Percentiles rank a stretch among this genome's conserved stretches.
Conservation (phyloP, 495 filamentous ascomycete species). For the Lasiosphaeris hirsuta region DNA sequence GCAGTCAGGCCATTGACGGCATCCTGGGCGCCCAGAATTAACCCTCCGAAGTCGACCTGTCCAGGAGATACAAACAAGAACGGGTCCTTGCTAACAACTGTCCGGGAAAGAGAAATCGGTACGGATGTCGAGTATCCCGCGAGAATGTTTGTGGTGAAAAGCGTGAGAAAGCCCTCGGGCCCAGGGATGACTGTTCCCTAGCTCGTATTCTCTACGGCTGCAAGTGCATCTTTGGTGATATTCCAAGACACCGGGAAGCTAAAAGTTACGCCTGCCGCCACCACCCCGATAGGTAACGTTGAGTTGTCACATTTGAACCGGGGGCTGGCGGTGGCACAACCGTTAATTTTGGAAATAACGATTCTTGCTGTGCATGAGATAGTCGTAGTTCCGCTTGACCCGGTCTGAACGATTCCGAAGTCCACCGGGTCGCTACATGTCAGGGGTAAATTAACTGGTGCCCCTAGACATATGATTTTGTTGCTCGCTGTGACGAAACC, state of each 20-base stretch:
- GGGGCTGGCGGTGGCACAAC: conserved; percentile 31
- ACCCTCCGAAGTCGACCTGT: conserved; percentile 38
- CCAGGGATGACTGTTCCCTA: conserved; percentile 34
- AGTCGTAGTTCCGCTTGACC: conserved; percentile 18
- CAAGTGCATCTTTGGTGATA: conserved; percentile 33
- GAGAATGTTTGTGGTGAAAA: conserved; percentile 38
- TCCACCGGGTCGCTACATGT: conserved; percentile 37
- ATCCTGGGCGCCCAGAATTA: conserved; percentile 29
- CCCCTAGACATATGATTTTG: conserved; percentile 39
- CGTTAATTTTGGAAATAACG: conserved; percentile 27
- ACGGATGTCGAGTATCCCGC: conserved; percentile 35
- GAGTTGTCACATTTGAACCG: conserved; percentile 35
- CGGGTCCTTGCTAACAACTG: conserved; percentile 28
- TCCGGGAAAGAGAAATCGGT: conserved; percentile 33
- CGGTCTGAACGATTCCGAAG: conserved; percentile 43
- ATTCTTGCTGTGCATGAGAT: conserved; percentile 36
- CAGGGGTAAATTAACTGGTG: conserved; percentile 40
- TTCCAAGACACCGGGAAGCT: conserved; percentile 41
- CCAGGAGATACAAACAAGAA: conserved; percentile 35
- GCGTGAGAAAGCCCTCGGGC: conserved; percentile 37
- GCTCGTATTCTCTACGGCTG: conserved; percentile 30
- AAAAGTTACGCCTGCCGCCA: conserved; percentile 36
- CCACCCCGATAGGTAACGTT: conserved; percentile 27
- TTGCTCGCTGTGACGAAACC: conserved; percentile 41
- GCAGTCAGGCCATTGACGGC: conserved; percentile 26